Evolutionary conservation across 2,329 filamentous ascomycete genomes (phyloP).

Genomic region (Xylaria sp.): DNA sequence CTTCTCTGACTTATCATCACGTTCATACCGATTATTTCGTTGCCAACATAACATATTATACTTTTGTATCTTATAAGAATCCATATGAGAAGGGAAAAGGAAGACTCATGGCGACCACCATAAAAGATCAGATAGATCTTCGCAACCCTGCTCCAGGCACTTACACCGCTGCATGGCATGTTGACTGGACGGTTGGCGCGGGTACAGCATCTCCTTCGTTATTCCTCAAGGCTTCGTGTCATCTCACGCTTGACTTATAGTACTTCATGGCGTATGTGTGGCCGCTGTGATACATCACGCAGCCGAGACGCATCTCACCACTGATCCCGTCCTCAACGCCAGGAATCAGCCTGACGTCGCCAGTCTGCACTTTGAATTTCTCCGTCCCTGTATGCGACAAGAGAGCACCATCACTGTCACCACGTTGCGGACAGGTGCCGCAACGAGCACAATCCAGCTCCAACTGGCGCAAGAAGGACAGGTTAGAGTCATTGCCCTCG

Average conservation of each 20-base stretch:
- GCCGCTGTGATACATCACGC: constrained; percentile 44
- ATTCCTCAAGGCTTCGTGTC: neutral
- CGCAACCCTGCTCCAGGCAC: neutral
- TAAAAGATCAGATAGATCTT: neutral
- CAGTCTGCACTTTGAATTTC: constrained; percentile 46
- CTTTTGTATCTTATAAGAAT: neutral
- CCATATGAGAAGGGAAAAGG: neutral
- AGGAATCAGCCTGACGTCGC: constrained; percentile 44
- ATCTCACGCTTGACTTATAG: neutral
- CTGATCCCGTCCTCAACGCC: constrained; percentile 23
- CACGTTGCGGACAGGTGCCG: constrained; percentile 40
- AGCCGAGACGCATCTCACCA: constrained; percentile 40
- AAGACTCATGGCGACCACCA: neutral
- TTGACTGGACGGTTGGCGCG: neutral
- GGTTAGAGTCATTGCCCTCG: constrained; percentile 40
- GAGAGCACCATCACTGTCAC: constrained; percentile 42
- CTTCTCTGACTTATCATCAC: neutral
- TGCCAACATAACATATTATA: neutral
- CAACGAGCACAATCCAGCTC: constrained; percentile 42
- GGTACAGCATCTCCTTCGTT: neutral
- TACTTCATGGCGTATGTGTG: constrained; percentile 40
- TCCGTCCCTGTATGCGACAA: constrained; percentile 40
- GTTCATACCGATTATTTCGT: neutral
- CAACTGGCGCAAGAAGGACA: constrained; percentile 39
- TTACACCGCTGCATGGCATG: constrained; percentile 2